A percentile compares a stretch with the other conserved stretches of the same genome.
phyloP scores from a whole-genome alignment of 2,329 filamentous ascomycete species.

The Fusarium buxicola region DNA sequence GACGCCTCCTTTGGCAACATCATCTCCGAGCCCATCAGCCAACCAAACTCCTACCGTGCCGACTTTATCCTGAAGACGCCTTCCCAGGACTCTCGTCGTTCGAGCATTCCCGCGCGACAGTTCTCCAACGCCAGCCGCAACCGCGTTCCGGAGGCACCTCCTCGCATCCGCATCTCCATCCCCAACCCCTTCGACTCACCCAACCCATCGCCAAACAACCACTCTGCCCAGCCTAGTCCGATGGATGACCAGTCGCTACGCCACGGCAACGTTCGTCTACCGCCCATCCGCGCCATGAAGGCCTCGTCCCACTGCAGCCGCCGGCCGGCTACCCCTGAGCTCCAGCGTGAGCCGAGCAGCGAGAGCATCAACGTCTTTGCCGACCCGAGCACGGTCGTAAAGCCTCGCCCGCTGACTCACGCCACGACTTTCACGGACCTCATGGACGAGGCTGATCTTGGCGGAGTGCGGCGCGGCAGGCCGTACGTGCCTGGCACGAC shows the following conservation, averaged over 20 bases:
- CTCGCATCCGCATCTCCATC: slow-evolving; percentile 48
- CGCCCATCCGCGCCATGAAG: slow-evolving; percentile 56
- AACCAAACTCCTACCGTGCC: slow-evolving; percentile 57
- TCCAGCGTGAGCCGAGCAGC: slow-evolving; percentile 58
- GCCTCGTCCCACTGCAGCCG: slow-evolving; percentile 42
- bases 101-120: slow-evolving; percentile 25
- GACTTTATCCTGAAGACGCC: slow-evolving; percentile 64
- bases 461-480: slow-evolving; percentile 55
- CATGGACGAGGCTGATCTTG: slow-evolving; percentile 61
- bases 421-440: slow-evolving; percentile 66
- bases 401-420: slow-evolving; percentile 45
- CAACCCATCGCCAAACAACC: slow-evolving; percentile 40
- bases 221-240: slow-evolving; percentile 40
- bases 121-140: slow-evolving; percentile 26
- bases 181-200: slow-evolving; percentile 53
- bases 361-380: slow-evolving; percentile 66
- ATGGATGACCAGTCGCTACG: slow-evolving; percentile 43
- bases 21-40: slow-evolving; percentile 68
- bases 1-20: slow-evolving; percentile 55
- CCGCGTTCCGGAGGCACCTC: slow-evolving; percentile 28
- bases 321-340: slow-evolving; percentile 48
- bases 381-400: slow-evolving; percentile 57
- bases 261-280: slow-evolving; percentile 46
- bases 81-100: slow-evolving; percentile 24
- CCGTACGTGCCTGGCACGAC: slow-evolving; percentile 56